Conservation (phyloP, 164 flowering plant genomes). For the Vitis rupestris region DNA sequence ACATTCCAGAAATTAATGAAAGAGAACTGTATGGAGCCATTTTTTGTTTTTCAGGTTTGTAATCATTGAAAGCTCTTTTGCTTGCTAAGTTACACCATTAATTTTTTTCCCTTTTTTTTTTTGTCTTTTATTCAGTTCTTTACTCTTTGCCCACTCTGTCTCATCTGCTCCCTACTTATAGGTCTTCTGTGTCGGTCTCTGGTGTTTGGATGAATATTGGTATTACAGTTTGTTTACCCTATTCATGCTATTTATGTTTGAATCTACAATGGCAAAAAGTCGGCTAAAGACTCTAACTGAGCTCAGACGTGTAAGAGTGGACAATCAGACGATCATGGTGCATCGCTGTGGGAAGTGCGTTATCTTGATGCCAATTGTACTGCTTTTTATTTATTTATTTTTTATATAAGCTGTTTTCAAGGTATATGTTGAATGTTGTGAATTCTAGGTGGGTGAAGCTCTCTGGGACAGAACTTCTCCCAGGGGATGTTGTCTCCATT, state of each 20-base stretch:
- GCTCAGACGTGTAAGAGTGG: slow-evolving; percentile 94
- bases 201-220: slow-evolving; percentile 99
- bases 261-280: slow-evolving; percentile 98
- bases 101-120: neutral
- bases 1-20: slow-evolving; percentile 96
- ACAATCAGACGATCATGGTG: slow-evolving; percentile 82
- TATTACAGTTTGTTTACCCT: slow-evolving; percentile 96
- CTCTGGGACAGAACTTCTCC: slow-evolving; percentile 87
- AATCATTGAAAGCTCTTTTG: neutral
- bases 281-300: slow-evolving; percentile 91
- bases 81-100: neutral
- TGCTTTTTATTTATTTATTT: neutral
- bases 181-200: slow-evolving; percentile 98
- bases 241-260: slow-evolving; percentile 96
- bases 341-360: slow-evolving; percentile 97
- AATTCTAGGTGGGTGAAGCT: slow-evolving; percentile 84
- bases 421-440: slow-evolving; percentile 1
- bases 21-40: slow-evolving; percentile 97
- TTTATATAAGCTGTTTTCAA: neutral
- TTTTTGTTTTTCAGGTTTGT: slow-evolving; percentile 93
- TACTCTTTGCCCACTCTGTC: neutral
- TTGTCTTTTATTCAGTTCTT: neutral
- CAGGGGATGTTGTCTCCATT: slow-evolving; percentile 96
- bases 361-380: neutral
- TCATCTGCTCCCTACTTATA: slow-evolving; percentile 21